A percentile compares a stretch with the other conserved stretches of the same genome.
phyloP scores from a whole-genome alignment of 331 rosid genomes.

The Malus hybrid region DNA sequence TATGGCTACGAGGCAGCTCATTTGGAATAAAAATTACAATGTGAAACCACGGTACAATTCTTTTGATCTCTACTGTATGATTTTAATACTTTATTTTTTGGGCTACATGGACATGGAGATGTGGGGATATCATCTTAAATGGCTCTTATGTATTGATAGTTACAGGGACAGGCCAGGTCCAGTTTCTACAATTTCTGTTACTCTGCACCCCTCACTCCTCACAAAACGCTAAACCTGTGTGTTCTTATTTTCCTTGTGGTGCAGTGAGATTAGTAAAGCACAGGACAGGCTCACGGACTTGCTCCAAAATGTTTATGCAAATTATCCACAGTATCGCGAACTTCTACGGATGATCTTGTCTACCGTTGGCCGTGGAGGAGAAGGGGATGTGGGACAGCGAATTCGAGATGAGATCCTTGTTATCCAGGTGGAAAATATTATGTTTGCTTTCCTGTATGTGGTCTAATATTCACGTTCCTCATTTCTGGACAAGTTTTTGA shows the following conservation, averaged over 20 bases:
- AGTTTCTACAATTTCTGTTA: not conserved
- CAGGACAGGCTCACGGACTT: slow-evolving; percentile 89
- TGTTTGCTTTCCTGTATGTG: not conserved
- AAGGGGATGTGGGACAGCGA: slow-evolving; percentile 98
- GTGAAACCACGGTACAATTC: slow-evolving; percentile 90
- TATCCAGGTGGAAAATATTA: slow-evolving; percentile 53
- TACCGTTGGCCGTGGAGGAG: slow-evolving; percentile 98
- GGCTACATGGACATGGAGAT: slow-evolving; percentile 6
- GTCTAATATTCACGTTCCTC: slow-evolving; percentile 9
- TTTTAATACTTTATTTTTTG: not conserved
- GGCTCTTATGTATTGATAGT: not conserved
- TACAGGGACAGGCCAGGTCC: not conserved
- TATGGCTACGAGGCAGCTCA: slow-evolving; percentile 97
- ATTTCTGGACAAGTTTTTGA: slow-evolving; percentile 10
- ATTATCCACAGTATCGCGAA: slow-evolving; percentile 69
- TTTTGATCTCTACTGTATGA: slow-evolving; percentile 8
- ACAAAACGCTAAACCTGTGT: not conserved
- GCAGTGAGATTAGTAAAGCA: slow-evolving; percentile 95
- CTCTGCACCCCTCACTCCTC: slow-evolving; percentile 1
- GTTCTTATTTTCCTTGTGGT: slow-evolving; percentile 14
- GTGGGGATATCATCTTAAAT: slow-evolving; percentile 4
- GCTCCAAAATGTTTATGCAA: slow-evolving; percentile 68
- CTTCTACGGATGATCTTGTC: slow-evolving; percentile 85
- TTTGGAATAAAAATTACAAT: slow-evolving; percentile 98
- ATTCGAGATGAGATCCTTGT: slow-evolving; percentile 98